Conservation (phyloP, 768 basidiomycete genomes). For the Lactarius hatsudake region DNA sequence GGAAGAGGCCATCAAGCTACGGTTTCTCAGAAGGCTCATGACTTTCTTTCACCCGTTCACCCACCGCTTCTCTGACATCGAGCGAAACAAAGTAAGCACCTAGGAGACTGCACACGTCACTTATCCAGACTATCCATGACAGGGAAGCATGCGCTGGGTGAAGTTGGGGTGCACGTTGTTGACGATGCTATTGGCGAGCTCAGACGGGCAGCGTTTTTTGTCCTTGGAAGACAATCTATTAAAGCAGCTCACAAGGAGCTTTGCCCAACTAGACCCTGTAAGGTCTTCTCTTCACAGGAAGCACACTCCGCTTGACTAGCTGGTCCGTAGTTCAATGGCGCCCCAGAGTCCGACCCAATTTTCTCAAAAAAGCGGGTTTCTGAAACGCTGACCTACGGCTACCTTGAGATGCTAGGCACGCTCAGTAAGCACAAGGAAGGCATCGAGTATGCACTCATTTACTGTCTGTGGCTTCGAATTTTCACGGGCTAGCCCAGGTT, state of each 20-base stretch:
- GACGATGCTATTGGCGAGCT: slow-evolving; percentile 75
- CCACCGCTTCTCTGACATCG: slow-evolving; percentile 83
- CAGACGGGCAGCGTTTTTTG: slow-evolving; percentile 83
- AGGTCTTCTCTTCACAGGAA: slow-evolving; percentile 31
- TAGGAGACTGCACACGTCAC: background rate
- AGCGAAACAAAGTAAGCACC: slow-evolving; percentile 54
- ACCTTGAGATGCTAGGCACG: slow-evolving; percentile 93
- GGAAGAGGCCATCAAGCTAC: slow-evolving; percentile 91
- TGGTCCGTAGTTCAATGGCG: slow-evolving; percentile 58
- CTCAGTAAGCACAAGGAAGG: slow-evolving; percentile 88
- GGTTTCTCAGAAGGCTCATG: slow-evolving; percentile 88
- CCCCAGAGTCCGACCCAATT: slow-evolving; percentile 70
- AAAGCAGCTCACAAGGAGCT: slow-evolving; percentile 77
- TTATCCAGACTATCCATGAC: slow-evolving; percentile 1
- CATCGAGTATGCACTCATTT: slow-evolving; percentile 54
- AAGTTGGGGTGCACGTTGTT: slow-evolving; percentile 79
- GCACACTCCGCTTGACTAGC: background rate
- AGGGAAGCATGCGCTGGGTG: slow-evolving; percentile 86
- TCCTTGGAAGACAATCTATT: slow-evolving; percentile 81
- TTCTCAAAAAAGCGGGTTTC: slow-evolving; percentile 83
- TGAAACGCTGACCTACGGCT: slow-evolving; percentile 84
- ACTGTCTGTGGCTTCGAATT: background rate
- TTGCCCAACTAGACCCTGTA: slow-evolving; percentile 92
- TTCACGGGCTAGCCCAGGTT: slow-evolving; percentile 46
- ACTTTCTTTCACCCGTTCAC: slow-evolving; percentile 90